These are phyloP conservation scores for Phialemoniopsis sp. DNA, from an alignment of 2,329 filamentous ascomycete species.

Conservation along the genomic window DNA sequence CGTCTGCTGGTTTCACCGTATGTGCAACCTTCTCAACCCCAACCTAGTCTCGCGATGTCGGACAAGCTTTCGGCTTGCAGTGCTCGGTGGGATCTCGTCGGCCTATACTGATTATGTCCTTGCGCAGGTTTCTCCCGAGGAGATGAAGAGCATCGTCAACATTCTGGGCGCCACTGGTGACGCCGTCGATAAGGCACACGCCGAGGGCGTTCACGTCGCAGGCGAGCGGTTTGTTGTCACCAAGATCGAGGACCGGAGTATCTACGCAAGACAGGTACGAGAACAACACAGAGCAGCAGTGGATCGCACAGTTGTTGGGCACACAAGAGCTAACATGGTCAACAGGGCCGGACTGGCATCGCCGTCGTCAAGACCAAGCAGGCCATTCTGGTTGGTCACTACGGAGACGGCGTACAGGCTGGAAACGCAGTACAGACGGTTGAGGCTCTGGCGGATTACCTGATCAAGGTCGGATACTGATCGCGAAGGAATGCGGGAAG, in stretches of 20 bases:
- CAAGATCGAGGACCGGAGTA: constrained; percentile 69
- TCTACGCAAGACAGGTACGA: constrained; percentile 83
- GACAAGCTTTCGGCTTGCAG: background rate
- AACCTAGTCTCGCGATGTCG: too few species aligned
- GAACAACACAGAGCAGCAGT: background rate
- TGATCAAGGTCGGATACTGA: constrained; percentile 76
- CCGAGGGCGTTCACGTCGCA: constrained; percentile 69
- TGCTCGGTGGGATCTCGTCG: too few species aligned
- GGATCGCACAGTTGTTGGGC: background rate
- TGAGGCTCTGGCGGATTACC: constrained; percentile 82
- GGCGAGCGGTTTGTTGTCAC: constrained; percentile 77
- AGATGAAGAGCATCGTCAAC: constrained; percentile 54
- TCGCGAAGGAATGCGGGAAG: constrained; percentile 6
- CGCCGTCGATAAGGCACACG: constrained; percentile 62
- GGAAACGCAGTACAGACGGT: constrained; percentile 75
- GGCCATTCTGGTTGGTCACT: constrained; percentile 84
- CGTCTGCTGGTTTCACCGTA: constrained; percentile 69
- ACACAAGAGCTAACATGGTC: background rate
- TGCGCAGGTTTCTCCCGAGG: constrained; percentile 48
- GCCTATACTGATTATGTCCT: constrained; percentile 1
- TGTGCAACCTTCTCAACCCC: constrained; percentile 16
- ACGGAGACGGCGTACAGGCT: constrained; percentile 69
- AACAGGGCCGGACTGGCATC: constrained; percentile 71
- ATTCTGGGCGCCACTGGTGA: constrained; percentile 41
- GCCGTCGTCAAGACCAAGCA: constrained; percentile 82